Base-by-base conservation (phyloP, 768 basidiomycete genomes). In the Exidia glandulosa region DNA sequence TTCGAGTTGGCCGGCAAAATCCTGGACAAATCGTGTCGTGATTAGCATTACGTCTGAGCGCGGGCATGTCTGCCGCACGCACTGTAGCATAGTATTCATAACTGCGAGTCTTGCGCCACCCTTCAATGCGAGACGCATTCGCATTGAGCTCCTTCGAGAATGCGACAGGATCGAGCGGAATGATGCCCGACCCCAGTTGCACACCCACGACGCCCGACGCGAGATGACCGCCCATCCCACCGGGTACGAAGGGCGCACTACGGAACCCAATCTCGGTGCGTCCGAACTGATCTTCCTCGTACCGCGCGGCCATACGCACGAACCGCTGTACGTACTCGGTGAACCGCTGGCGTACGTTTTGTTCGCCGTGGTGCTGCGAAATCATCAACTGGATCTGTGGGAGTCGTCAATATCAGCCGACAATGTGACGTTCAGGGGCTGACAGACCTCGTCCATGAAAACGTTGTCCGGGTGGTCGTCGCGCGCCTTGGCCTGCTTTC, bases 391-490 rank as follows among this genome's bases (percentile, higher is more conserved):
- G 79, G 62, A 98, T 84, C 94, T 96, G 64, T 19, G 33, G 9
- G 6, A 10, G 2, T 7, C 30, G 2, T 19, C 12, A 14, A 54
- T 57, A 30, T 36, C 10, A 25, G 23, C 27, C 37, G 23, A 54
- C 30, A 25, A 31, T 37, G n/a, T n/a, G n/a, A n/a, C n/a, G n/a
- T n/a, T 13, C 1, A 63, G 9, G 19, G 16, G 45, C 23, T 27
- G 16, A 79, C 90, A 69, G 66, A 95, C 94, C 66, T 98, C 95
- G 57, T 98, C 94, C 64, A 98, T 90, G 73, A 97, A 97, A 16
- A 87, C 63, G 66, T 85, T 90, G 65, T 98, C 94, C 5, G 82
- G 75, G 62, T 79, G 86, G 10, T 74, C 74, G 65, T 79, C 85
- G 47, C 76, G 71, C 0, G 63, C 67, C 33, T 59, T 66, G 25